Evolutionary conservation across 305 asterid genomes (phyloP).

Genomic region (Ilex paraguariensis): DNA sequence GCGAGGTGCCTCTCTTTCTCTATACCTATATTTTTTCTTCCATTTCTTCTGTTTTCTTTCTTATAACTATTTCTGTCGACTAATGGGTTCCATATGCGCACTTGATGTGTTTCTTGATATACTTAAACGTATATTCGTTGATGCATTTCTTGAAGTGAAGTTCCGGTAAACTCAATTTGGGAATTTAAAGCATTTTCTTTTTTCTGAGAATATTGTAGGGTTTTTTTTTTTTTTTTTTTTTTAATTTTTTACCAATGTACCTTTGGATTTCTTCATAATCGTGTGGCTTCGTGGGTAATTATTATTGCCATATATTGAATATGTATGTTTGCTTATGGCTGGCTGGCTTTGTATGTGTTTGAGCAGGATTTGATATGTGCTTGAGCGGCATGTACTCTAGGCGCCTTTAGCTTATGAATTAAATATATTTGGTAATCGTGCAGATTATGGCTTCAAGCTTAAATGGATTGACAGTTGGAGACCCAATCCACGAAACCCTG

Average conservation of each 20-base stretch:
- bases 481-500: slow-evolving; percentile 51
- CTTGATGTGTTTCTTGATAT: too few relatives aligned
- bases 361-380: too few relatives aligned
- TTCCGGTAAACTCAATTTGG: too few relatives aligned
- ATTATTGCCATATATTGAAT: too few relatives aligned
- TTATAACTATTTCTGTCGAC: neutral
- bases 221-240: slow-evolving; percentile 3
- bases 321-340: too few relatives aligned
- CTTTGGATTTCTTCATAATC: neutral
- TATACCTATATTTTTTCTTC: neutral
- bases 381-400: too few relatives aligned
- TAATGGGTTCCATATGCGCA: too few relatives aligned
- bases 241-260: neutral
- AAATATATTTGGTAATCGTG: slow-evolving; percentile 16
- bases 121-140: too few relatives aligned
- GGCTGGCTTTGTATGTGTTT: too few relatives aligned
- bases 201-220: neutral
- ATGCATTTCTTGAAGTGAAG: too few relatives aligned
- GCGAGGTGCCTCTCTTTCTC: slow-evolving; percentile 47
- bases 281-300: neutral
- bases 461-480: slow-evolving; percentile 86
- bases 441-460: slow-evolving; percentile 97
- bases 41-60: neutral
- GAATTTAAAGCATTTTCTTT: too few relatives aligned
- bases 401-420: neutral